Evolutionary conservation across 306 rosid species (phyloP), one percentile per base, ranked within the genome.

Genomic region (Heteromeles arbutifolia): DNA sequence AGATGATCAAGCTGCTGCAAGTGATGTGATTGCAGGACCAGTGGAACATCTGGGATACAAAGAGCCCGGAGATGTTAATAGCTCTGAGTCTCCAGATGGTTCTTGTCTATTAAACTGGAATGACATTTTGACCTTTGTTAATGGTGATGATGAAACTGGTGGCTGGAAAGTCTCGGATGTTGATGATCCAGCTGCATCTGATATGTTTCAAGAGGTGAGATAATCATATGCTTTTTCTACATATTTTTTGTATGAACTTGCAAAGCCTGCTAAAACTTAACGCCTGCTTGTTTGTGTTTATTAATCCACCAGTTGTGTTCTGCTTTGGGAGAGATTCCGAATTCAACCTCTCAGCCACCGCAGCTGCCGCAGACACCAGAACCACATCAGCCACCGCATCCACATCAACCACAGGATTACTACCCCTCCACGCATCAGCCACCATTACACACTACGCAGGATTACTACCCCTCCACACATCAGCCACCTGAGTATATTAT

Each of bases 301-400:
- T 80, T 70, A 28, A 70, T 78, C 56, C 4, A 53, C 19, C 80
- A 87, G 86, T 75, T 19, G 2, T 3, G 1, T n/a, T 34, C 39
- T 34, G 62, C 11, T 2, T 54, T 10, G 2, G 64, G 15, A 63
- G 32, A 22, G 41, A 13, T 26, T 29, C 72, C 72, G 72, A 77
- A 64, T 21, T 41, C 70, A 31, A 8, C 8, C 8, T 48, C 74
- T 11, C 54, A 12, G 15, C 56, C 1, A 0, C 56, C 56, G 15
- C 54, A 12, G 15, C 56, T 0, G 2, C 56, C 56, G 15, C 56
- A 34, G 22, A 11, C 43, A 64, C 43, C 67, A 4, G 21, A 64
- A 25, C 11, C 74, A 54, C 50, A 58, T 6, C 69, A 3, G 5
- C 69, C 69, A 65, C 24, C 69, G 39, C 56, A 8, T 3, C 34